phyloP scores from a whole-genome alignment of 805 yeast genomes.

The Wickerhamomyces bisporus region DNA sequence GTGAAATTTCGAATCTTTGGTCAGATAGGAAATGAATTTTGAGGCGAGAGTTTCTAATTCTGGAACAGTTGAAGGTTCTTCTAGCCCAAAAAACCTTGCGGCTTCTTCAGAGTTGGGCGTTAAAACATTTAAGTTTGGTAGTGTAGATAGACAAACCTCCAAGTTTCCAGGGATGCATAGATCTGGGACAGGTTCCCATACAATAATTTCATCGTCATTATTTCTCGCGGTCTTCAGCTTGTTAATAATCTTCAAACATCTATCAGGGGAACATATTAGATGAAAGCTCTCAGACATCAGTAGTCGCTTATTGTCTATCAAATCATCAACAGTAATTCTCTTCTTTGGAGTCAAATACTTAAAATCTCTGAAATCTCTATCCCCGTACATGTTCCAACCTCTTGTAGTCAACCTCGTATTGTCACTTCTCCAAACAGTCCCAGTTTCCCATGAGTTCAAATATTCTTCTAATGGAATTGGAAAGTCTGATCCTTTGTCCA shows the following conservation, averaged over 20 bases:
- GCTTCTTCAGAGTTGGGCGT: slow-evolving; percentile 89
- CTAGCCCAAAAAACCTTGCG: slow-evolving; percentile 49
- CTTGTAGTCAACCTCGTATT: slow-evolving; percentile 59
- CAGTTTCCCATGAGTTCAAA: slow-evolving; percentile 58
- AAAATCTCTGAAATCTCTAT: slow-evolving; percentile 55
- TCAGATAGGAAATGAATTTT: slow-evolving; percentile 37
- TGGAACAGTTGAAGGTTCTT: slow-evolving; percentile 33
- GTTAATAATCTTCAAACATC: slow-evolving; percentile 47
- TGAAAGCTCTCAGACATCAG: slow-evolving; percentile 50
- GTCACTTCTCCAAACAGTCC: slow-evolving; percentile 50
- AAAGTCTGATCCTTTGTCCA: slow-evolving; percentile 79
- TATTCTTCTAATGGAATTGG: slow-evolving; percentile 42
- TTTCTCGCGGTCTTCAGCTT: slow-evolving; percentile 20
- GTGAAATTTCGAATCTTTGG: slow-evolving; percentile 24
- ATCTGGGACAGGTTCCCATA: slow-evolving; percentile 89
- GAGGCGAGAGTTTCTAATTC: slow-evolving; percentile 41
- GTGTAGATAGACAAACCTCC: slow-evolving; percentile 29
- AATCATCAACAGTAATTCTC: slow-evolving; percentile 53
- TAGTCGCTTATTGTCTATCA: slow-evolving; percentile 34
- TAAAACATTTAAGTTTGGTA: slow-evolving; percentile 49
- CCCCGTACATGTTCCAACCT: slow-evolving; percentile 75
- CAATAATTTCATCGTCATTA: slow-evolving; percentile 31
- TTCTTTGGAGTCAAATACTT: slow-evolving; percentile 56
- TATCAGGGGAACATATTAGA: slow-evolving; percentile 64
- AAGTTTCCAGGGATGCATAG: slow-evolving; percentile 53